Conservation (phyloP, 140 eudicot species). For the Senecio squalidus region DNA sequence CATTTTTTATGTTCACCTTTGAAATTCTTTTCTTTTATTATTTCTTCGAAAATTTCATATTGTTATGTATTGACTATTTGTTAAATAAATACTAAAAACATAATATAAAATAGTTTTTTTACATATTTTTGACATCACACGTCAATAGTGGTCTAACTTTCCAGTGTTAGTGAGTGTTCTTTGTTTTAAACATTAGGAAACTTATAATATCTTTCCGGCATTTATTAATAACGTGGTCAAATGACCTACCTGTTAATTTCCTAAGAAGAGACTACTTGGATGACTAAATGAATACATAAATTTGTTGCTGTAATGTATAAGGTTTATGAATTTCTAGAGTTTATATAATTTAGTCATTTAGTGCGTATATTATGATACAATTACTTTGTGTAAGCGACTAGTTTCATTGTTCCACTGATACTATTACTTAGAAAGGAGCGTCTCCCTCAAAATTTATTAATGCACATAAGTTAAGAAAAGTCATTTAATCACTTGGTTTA, state of each 20-base stretch:
- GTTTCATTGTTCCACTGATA: background rate
- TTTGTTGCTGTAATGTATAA: background rate
- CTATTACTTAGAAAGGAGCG: background rate
- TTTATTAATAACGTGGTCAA: no score
- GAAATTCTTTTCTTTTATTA: background rate
- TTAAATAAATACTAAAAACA: background rate
- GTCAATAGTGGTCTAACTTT: background rate
- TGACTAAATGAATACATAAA: background rate
- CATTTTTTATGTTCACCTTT: background rate
- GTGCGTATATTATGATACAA: background rate
- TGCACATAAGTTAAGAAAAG: background rate
- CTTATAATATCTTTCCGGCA: no score
- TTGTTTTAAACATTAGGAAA: background rate
- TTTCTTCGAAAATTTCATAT: background rate
- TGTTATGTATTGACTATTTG: background rate
- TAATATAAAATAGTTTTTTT: background rate
- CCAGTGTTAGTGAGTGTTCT: background rate
- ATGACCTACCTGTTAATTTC: no score
- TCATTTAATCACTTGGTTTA: background rate
- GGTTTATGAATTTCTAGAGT: background rate
- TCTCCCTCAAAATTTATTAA: background rate
- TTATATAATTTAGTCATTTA: background rate
- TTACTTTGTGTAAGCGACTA: background rate
- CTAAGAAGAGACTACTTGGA: background rate
- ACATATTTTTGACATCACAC: background rate